phyloP scores from a whole-genome alignment of 768 basidiomycete genomes.

The Mycena metata region DNA sequence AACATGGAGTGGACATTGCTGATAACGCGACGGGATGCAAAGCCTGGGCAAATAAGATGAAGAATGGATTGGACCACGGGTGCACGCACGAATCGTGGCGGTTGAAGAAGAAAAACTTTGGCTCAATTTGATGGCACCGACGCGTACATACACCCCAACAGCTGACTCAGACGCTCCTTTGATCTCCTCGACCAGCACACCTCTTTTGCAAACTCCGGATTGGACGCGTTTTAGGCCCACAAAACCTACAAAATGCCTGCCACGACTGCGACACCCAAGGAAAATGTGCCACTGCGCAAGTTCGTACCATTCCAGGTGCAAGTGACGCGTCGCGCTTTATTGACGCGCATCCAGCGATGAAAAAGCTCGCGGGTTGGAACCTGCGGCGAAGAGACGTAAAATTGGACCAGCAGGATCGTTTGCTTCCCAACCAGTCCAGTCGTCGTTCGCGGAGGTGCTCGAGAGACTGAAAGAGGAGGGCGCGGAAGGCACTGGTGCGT shows the following conservation, averaged over 20 bases:
- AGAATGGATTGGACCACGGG: too few relatives aligned
- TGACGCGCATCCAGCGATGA: conserved; percentile 42
- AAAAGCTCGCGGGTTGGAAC: conserved; percentile 46
- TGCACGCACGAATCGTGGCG: too few relatives aligned
- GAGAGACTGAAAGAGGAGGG: conserved; percentile 71
- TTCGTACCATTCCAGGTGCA: conserved; percentile 1
- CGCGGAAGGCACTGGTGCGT: conserved; percentile 59
- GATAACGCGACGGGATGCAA: background rate
- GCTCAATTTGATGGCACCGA: background rate
- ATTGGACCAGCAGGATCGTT: conserved; percentile 56
- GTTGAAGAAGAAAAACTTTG: too few relatives aligned
- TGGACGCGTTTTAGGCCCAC: conserved; percentile 15
- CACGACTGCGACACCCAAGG: conserved; percentile 22
- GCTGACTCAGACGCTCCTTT: conserved; percentile 11
- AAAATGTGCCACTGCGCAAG: conserved; percentile 29
- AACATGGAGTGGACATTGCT: background rate
- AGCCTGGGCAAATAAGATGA: background rate
- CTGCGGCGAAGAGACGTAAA: conserved; percentile 69
- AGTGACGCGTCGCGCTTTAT: conserved; percentile 24
- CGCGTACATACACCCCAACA: conserved; percentile 14
- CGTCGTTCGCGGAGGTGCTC: conserved; percentile 75
- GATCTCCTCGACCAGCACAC: background rate
- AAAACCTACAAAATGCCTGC: background rate
- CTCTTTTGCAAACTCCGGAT: background rate
- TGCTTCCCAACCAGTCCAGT: conserved; percentile 56